phyloP scores from a whole-genome alignment of 805 yeast species.

The Yarrowia bubula region DNA sequence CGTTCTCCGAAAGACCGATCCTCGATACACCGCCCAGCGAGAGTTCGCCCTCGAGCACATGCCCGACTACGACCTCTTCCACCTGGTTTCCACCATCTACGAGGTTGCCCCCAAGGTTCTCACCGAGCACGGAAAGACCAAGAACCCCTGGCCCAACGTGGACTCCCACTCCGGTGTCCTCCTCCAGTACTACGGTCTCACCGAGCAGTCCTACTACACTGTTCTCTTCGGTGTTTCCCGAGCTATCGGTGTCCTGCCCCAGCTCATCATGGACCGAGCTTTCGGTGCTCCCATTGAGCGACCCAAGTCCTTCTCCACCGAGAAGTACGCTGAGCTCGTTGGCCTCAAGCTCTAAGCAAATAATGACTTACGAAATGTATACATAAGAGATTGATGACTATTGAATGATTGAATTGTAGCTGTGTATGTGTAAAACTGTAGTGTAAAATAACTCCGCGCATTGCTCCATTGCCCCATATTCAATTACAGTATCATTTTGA shows the following conservation, averaged over 20 bases:
- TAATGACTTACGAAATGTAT: conserved; percentile 23
- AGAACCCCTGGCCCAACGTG: conserved; percentile 83
- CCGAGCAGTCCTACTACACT: conserved; percentile 70
- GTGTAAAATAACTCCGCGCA: too few species aligned
- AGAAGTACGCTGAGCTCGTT: conserved; percentile 38
- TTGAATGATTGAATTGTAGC: not conserved
- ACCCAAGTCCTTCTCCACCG: conserved; percentile 60
- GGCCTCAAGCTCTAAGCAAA: conserved; percentile 29
- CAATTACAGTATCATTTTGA: not conserved
- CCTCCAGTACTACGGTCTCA: conserved; percentile 76
- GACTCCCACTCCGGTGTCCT: conserved; percentile 77
- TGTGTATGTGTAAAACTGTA: not conserved
- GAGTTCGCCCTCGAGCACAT: conserved; percentile 60
- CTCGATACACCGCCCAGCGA: conserved; percentile 72
- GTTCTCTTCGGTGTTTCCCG: conserved; percentile 82
- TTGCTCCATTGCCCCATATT: conserved; percentile 6
- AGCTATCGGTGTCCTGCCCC: conserved; percentile 75
- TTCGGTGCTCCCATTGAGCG: conserved; percentile 78
- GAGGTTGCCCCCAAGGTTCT: conserved; percentile 73
- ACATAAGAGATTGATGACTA: conserved; percentile 26
- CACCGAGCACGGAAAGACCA: conserved; percentile 76
- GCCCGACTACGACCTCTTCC: conserved; percentile 61
- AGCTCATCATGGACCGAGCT: conserved; percentile 74
- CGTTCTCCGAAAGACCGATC: conserved; percentile 78
- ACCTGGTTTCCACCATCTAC: conserved; percentile 63